Conservation (phyloP, 208 protist species). For the Trypanosoma congolense region DNA sequence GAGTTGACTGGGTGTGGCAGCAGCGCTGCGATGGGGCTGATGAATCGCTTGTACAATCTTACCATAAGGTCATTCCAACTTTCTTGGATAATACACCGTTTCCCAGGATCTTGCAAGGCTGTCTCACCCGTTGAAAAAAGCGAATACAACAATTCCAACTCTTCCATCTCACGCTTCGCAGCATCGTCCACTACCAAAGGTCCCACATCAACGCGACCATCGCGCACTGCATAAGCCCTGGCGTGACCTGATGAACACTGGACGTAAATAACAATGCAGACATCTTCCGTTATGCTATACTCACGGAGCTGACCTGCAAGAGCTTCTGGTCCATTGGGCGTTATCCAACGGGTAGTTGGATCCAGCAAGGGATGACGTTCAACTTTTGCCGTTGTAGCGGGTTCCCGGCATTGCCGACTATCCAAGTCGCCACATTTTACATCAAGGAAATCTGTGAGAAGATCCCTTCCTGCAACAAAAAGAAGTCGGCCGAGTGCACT, state of each 20-base stretch:
- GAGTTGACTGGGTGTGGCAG: conserved; percentile 42
- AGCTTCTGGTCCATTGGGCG: conserved; percentile 23
- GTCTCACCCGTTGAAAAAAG: conserved; percentile 1
- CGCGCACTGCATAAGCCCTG: conserved; percentile 15
- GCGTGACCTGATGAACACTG: neutral
- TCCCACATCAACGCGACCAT: conserved; percentile 3
- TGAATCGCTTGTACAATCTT: conserved; percentile 40
- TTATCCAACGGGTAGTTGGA: conserved; percentile 45
- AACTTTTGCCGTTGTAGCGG: neutral
- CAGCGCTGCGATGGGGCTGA: conserved; percentile 48
- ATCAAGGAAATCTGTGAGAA: neutral
- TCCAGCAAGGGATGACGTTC: conserved; percentile 23
- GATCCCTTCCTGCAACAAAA: conserved; percentile 10
- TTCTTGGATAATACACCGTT: conserved; percentile 11
- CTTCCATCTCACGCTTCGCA: conserved; percentile 10
- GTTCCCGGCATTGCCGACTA: neutral
- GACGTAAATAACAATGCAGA: conserved; percentile 20
- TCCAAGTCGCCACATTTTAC: neutral
- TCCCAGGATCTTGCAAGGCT: neutral
- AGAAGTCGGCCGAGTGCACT: conserved; percentile 2
- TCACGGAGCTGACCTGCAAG: conserved; percentile 29
- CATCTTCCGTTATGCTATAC: conserved; percentile 10
- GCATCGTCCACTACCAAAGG: conserved; percentile 13
- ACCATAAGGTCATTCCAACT: conserved; percentile 46
- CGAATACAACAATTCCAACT: conserved; percentile 10